Conservation (phyloP, 305 asterid species). For the Fraxinus dipetala region DNA sequence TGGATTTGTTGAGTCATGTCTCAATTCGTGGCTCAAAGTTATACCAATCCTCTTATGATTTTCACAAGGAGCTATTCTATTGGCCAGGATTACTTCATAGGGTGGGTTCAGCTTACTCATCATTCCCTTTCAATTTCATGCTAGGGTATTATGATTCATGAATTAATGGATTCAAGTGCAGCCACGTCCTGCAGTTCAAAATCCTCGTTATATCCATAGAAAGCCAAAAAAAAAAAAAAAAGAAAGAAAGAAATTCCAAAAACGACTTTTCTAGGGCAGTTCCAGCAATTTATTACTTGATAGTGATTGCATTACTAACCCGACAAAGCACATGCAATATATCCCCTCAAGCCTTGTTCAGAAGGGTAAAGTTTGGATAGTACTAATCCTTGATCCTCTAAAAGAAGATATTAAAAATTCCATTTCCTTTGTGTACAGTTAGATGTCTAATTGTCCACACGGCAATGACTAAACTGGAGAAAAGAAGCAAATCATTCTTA, state of each 20-base stretch:
- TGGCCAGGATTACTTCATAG: slow-evolving; percentile 1
- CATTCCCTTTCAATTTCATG: neutral
- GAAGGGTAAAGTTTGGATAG: neutral
- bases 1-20: slow-evolving; percentile 2
- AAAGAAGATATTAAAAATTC: neutral
- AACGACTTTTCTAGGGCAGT: slow-evolving; percentile 4
- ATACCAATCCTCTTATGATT: slow-evolving; percentile 18
- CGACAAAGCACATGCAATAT: neutral
- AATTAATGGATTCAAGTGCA: slow-evolving; percentile 4
- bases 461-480: neutral
- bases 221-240: neutral
- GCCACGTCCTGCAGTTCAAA: slow-evolving; percentile 15
- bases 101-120: neutral
- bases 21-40: slow-evolving; percentile 33
- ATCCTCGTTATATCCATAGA: neutral
- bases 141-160: neutral
- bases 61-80: slow-evolving; percentile 3
- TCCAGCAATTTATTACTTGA: neutral
- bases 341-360: neutral
- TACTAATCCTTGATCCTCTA: neutral
- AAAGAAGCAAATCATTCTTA: neutral
- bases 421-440: neutral
- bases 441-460: neutral
- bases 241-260: neutral
- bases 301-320: slow-evolving; percentile 10